Percentiles rank a stretch among this genome's conserved stretches.
Conservation (phyloP, 2,329 filamentous ascomycete genomes). For the Aspergillus jensenii region DNA sequence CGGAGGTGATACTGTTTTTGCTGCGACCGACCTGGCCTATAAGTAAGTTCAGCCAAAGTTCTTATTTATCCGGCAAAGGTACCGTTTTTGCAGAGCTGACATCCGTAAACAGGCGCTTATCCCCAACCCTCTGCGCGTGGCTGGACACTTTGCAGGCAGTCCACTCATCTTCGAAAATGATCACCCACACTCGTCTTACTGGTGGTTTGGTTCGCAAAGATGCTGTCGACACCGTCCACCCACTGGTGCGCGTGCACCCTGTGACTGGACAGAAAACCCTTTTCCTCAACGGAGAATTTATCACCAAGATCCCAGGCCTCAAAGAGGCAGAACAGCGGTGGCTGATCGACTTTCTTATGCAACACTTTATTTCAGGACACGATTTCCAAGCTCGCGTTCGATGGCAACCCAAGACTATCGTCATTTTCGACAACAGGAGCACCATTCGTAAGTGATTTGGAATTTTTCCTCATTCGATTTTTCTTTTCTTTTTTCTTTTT, state of each 20-base stretch:
- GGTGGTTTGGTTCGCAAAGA: constrained; percentile 47
- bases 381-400: constrained; percentile 50
- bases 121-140: constrained; percentile 50
- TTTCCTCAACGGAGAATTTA: constrained; percentile 52
- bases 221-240: constrained; percentile 46
- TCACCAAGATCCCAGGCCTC: constrained; percentile 48
- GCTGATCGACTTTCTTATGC: constrained; percentile 49
- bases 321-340: constrained; percentile 49
- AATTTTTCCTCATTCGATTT: no score
- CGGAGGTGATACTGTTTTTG: constrained; percentile 50
- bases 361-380: constrained; percentile 48
- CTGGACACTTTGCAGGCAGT: constrained; percentile 36
- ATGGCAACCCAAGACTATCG: constrained; percentile 52
- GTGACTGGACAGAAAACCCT: constrained; percentile 51
- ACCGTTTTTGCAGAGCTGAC: constrained; percentile 5
- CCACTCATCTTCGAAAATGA: constrained; percentile 48
- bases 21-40: constrained; percentile 47
- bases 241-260: constrained; percentile 49
- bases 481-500: no score
- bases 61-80: background rate
- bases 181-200: constrained; percentile 41
- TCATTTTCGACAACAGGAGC: constrained; percentile 52
- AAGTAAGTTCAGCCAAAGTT: constrained; percentile 29
- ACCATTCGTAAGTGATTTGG: constrained; percentile 44
- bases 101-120: constrained; percentile 35